A percentile compares a stretch with the other conserved stretches of the same genome.
Evolutionary conservation across 2,329 filamentous ascomycete species (phyloP).

Genomic region (Fusarium albosuccineum): DNA sequence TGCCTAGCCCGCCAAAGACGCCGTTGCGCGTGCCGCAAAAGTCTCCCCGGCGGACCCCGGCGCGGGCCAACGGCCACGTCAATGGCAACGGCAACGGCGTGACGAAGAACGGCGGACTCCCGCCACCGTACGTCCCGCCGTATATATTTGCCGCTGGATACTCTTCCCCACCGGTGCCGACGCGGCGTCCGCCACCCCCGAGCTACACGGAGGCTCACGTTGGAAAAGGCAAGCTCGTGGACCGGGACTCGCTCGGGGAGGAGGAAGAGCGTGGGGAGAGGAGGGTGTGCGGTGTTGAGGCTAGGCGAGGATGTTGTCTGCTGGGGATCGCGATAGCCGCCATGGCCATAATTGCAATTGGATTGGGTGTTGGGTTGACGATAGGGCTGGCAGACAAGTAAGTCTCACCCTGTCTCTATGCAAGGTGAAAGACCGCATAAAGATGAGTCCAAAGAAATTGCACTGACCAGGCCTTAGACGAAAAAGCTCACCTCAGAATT

Average conservation of each 20-base stretch:
- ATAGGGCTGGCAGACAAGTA: slow-evolving; percentile 56
- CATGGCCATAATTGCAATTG: slow-evolving; percentile 51
- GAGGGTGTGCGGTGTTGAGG: slow-evolving; percentile 17
- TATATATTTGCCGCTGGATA: slow-evolving; percentile 15
- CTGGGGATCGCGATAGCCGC: slow-evolving; percentile 48
- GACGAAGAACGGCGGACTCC: slow-evolving; percentile 34
- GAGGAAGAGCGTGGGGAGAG: slow-evolving; percentile 28
- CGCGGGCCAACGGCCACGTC: background rate
- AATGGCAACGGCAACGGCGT: slow-evolving; percentile 1
- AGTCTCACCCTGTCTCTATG: slow-evolving; percentile 16
- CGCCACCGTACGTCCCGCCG: slow-evolving; percentile 44
- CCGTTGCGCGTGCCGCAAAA: slow-evolving; percentile 50
- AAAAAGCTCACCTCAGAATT: slow-evolving; percentile 2
- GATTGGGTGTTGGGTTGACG: slow-evolving; percentile 56
- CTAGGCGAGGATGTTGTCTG: slow-evolving; percentile 50
- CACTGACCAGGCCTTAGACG: slow-evolving; percentile 17
- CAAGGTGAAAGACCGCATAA: background rate
- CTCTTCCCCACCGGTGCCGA: slow-evolving; percentile 17
- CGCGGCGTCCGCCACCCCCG: slow-evolving; percentile 36
- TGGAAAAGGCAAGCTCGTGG: slow-evolving; percentile 28
- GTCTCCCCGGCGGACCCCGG: slow-evolving; percentile 36
- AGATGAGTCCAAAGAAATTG: background rate
- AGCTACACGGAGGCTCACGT: slow-evolving; percentile 33
- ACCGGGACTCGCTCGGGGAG: slow-evolving; percentile 22
- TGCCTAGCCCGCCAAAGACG: slow-evolving; percentile 35